phyloP scores from a whole-genome alignment of 257 asterid species.

The Penstemon newberryi region DNA sequence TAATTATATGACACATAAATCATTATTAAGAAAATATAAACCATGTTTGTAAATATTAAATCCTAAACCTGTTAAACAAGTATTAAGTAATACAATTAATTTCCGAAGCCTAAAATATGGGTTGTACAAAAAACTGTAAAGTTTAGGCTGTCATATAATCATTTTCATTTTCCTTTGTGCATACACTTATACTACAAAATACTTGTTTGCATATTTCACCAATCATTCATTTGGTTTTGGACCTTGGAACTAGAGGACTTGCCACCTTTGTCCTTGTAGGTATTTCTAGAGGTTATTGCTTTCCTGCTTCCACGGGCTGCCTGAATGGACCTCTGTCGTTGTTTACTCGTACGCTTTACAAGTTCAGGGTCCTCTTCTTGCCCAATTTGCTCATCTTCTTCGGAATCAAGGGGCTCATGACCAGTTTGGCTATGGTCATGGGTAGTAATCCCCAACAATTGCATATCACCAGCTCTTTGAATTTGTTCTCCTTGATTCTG shows the following conservation, averaged over 20 bases:
- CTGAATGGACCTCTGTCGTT: constrained; percentile 65
- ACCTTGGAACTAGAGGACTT: constrained; percentile 78
- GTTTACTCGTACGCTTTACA: constrained; percentile 56
- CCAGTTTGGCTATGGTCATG: constrained; percentile 26
- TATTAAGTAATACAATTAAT: too few species aligned
- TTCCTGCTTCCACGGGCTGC: constrained; percentile 77
- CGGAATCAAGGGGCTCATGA: constrained; percentile 26
- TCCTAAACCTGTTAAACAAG: too few species aligned
- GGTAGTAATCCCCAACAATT: not conserved
- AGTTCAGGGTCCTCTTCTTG: constrained; percentile 63
- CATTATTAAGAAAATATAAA: too few species aligned
- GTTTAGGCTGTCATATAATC: too few species aligned
- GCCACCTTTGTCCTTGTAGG: constrained; percentile 91
- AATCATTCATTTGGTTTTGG: constrained; percentile 53
- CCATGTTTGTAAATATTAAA: too few species aligned
- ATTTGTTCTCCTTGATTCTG: too few species aligned
- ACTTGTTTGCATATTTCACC: constrained; percentile 36
- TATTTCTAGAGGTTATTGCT: constrained; percentile 56
- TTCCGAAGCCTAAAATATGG: too few species aligned
- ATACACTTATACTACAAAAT: not conserved
- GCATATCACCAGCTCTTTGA: too few species aligned
- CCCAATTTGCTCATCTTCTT: constrained; percentile 36
- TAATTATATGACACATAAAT: too few species aligned
- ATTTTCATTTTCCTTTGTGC: too few species aligned
- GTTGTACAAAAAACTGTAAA: too few species aligned